Conservation (phyloP, 73 alveolate species). For the Tetrahymena malaccensis region DNA sequence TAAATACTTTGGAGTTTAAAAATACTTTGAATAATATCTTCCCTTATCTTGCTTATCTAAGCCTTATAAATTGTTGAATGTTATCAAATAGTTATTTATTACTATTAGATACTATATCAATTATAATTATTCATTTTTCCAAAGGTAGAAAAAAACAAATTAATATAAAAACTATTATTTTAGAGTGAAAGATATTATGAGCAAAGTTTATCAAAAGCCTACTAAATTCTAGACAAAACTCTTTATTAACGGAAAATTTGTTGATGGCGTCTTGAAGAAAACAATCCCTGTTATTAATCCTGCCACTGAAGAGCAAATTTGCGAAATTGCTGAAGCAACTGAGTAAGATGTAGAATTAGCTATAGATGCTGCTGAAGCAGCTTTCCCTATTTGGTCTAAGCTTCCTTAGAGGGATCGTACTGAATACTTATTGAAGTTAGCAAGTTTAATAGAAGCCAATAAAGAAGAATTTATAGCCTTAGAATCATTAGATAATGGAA, state of each 20-base stretch:
- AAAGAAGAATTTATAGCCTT: conserved; percentile 57
- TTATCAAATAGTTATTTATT: background rate
- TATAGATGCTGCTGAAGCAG: conserved; percentile 60
- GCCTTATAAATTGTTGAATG: background rate
- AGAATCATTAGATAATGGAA: conserved; percentile 72
- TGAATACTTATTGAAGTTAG: conserved; percentile 45
- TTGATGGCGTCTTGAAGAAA: conserved; percentile 12
- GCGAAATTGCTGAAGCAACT: conserved; percentile 40
- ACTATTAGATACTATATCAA: background rate
- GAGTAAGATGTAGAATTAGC: conserved; percentile 70
- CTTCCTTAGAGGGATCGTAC: conserved; percentile 44
- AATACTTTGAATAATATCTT: background rate
- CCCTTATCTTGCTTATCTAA: background rate
- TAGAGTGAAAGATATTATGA: background rate
- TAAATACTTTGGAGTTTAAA: background rate
- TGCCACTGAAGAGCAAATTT: conserved; percentile 49
- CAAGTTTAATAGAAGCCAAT: conserved; percentile 52
- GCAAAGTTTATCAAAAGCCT: background rate
- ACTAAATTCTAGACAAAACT: conserved; percentile 18
- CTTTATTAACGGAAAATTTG: conserved; percentile 42
- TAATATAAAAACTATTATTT: too few species aligned
- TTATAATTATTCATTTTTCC: background rate
- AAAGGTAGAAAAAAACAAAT: background rate
- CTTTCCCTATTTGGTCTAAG: conserved; percentile 64
- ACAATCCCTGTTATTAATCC: conserved; percentile 39